Evolutionary conservation across 1,284 basidiomycete species (phyloP).

Genomic region (Marasmius oreades): DNA sequence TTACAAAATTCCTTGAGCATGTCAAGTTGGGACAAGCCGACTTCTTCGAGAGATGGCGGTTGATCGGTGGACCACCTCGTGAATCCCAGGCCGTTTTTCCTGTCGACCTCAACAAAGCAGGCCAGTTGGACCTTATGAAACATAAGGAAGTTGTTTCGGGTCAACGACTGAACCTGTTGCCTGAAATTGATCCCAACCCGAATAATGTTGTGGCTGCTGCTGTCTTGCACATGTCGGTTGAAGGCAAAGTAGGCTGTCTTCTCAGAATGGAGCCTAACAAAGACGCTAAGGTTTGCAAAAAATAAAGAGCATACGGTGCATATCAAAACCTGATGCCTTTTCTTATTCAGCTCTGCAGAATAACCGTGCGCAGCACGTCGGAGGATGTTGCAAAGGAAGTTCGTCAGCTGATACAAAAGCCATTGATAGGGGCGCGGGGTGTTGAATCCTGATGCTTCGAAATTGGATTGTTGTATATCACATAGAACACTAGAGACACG

Average conservation of each 20-base stretch:
- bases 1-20: constrained; percentile 93
- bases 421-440: constrained; percentile 14
- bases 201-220: constrained; percentile 89
- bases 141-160: constrained; percentile 79
- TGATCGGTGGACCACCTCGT: constrained; percentile 91
- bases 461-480: too few relatives aligned
- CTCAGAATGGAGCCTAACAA: constrained; percentile 92
- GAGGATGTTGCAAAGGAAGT: constrained; percentile 86
- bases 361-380: constrained; percentile 95
- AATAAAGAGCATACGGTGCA: constrained; percentile 3
- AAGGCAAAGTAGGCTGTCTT: constrained; percentile 94
- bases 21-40: constrained; percentile 80
- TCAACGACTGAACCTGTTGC: constrained; percentile 72
- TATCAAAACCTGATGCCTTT: neutral
- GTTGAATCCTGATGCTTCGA: too few relatives aligned
- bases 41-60: constrained; percentile 98
- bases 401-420: constrained; percentile 63
- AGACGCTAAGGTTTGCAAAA: constrained; percentile 77
- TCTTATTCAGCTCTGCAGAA: constrained; percentile 72
- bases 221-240: constrained; percentile 82
- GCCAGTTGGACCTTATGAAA: constrained; percentile 72
- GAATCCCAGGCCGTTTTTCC: constrained; percentile 90
- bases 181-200: constrained; percentile 83
- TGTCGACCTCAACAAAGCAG: constrained; percentile 62
- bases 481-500: too few relatives aligned